Conservation (phyloP, 2,329 filamentous ascomycete species). For the Clonostachys solani region DNA sequence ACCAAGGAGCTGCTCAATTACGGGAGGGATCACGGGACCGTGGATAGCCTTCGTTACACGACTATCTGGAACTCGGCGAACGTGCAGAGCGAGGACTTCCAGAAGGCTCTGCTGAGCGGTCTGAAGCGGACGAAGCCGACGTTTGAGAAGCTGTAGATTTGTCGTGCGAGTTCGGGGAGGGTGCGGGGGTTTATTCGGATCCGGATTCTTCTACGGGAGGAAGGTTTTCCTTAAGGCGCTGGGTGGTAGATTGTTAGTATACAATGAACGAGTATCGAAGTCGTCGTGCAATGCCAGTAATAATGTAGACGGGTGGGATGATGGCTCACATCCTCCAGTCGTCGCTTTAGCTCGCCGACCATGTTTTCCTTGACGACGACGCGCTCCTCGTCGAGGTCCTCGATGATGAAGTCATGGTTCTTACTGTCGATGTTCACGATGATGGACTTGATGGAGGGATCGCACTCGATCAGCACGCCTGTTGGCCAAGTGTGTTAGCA, state of each 20-base stretch:
- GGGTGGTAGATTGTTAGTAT: not conserved
- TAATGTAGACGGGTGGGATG: not conserved
- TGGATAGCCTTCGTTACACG: slow-evolving; percentile 79
- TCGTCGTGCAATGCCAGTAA: not conserved
- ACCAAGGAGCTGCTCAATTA: slow-evolving; percentile 87
- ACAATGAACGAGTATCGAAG: slow-evolving; percentile 6
- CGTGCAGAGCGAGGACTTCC: slow-evolving; percentile 76
- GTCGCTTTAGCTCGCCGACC: slow-evolving; percentile 61
- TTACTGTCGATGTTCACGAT: slow-evolving; percentile 71
- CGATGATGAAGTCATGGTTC: slow-evolving; percentile 71
- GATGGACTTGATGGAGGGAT: slow-evolving; percentile 85
- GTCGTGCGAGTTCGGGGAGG: not conserved
- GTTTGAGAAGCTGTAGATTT: slow-evolving; percentile 73
- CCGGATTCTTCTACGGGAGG: slow-evolving; percentile 47
- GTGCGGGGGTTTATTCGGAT: slow-evolving; percentile 31
- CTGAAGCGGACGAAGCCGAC: slow-evolving; percentile 74
- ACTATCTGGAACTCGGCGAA: slow-evolving; percentile 82
- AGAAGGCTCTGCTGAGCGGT: slow-evolving; percentile 69
- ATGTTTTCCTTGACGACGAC: slow-evolving; percentile 73
- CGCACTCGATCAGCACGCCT: slow-evolving; percentile 76
- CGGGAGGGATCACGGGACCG: slow-evolving; percentile 71
- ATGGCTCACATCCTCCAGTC: slow-evolving; percentile 59
- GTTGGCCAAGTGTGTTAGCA: not conserved
- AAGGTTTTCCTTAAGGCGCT: slow-evolving; percentile 48
- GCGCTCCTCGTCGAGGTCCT: slow-evolving; percentile 74